Conservation (phyloP, 805 yeast species). For the Pichia scutulata region DNA sequence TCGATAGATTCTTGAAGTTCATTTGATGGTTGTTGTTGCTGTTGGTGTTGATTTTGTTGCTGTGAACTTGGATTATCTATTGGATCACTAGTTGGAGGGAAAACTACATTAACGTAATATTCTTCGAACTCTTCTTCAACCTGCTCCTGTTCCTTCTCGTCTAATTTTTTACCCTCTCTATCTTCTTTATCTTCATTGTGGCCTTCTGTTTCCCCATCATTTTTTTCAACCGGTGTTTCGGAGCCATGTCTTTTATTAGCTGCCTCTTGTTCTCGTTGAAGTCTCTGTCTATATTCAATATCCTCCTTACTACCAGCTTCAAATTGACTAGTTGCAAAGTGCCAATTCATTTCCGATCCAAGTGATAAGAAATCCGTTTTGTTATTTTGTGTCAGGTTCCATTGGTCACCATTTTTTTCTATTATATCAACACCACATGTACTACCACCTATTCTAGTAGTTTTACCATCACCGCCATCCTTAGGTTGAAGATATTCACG, state of each 20-base stretch:
- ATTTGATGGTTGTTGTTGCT: not conserved
- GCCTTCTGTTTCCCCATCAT: slow-evolving; percentile 19
- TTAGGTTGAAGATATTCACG: slow-evolving; percentile 44
- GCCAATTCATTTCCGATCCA: slow-evolving; percentile 96
- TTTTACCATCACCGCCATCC: slow-evolving; percentile 31
- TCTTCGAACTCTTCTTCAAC: slow-evolving; percentile 33
- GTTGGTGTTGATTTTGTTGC: not conserved
- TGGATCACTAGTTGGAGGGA: slow-evolving; percentile 31
- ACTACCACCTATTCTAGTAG: slow-evolving; percentile 53
- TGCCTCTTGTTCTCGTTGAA: slow-evolving; percentile 16
- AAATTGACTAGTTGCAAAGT: slow-evolving; percentile 50
- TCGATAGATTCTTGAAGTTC: slow-evolving; percentile 12
- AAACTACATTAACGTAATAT: slow-evolving; percentile 47
- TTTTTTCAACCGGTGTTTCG: not conserved
- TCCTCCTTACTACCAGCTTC: slow-evolving; percentile 93
- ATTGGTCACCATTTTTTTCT: slow-evolving; percentile 31
- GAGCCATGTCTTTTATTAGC: slow-evolving; percentile 3
- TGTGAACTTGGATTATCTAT: not conserved
- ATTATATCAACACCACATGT: slow-evolving; percentile 71
- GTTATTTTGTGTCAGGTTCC: slow-evolving; percentile 68
- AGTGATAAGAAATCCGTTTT: slow-evolving; percentile 56
- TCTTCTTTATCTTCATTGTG: not conserved
- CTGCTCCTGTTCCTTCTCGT: not conserved
- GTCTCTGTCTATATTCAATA: slow-evolving; percentile 44
- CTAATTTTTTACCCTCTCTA: not conserved